Evolutionary conservation across 805 yeast genomes (phyloP), one percentile per base, ranked within the genome.

Genomic region (Starmera amethionina): DNA sequence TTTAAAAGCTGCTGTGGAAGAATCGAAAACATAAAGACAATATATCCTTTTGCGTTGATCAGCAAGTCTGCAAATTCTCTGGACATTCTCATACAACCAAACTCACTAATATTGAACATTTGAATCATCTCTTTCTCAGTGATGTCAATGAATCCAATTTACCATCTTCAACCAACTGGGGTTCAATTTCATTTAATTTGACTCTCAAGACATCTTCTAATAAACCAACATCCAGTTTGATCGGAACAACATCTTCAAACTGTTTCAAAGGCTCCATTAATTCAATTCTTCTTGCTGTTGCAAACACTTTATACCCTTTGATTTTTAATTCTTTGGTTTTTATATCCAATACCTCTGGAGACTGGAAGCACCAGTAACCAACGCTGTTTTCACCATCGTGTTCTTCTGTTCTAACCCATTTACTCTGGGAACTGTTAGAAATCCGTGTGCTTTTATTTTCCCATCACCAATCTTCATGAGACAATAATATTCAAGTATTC

Each of bases 1-100:
- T 10, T 71, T 59, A n/a, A 75, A 40, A 1, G 86, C 93, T 12
- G 82, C 73, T 3, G 79, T 56, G 4, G 89, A 80, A 2, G 93
- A n/a, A n/a, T n/a, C n/a, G n/a, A n/a, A n/a, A n/a, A 90, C 0
- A 90, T 82, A 58, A 80, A 82, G 0, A 79, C 77, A 42, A 84
- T 72, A 0, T 75, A 72, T 3, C 90, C 93, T 49, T 78, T 67
- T 2, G 83, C 77, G 31, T 72, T 73, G 45, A 83, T 79, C 11
- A 82, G 44, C 45, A 74, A 64, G 12, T 70, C 68, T 2, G 66
- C 48, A 34, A 84, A 68, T 47, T 76, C 84, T 29, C 87, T 64
- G 2, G 75, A 71, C 51, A 81, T 38, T 50, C 84, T 68, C 38
- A 82, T 67, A 3, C 83, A 83, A 0, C 84, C 93, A 55, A 72